Evolutionary conservation across 1,139 yeast species (phyloP), one percentile per base, ranked within the genome.

Genomic region (Scheffersomyces titani): DNA sequence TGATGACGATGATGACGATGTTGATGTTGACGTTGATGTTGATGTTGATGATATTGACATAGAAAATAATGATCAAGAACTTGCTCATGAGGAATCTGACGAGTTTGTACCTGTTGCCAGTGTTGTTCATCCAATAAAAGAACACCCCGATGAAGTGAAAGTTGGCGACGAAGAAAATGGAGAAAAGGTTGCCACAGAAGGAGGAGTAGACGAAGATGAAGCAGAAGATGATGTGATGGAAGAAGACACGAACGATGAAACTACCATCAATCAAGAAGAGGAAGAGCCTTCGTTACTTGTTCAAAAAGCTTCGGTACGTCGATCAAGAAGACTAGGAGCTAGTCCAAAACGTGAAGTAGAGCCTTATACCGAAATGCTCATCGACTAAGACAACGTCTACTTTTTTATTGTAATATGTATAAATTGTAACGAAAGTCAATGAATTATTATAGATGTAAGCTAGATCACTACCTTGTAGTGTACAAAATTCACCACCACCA

Each of bases 311-410:
- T 30, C 40, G 40, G 3, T 7, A 3, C 40, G 40, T 30, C 6
- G 16, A 11, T 30, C 40, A 4, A 11, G 16, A 30, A 30, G 40
- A 30, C 40, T 30, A 11, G 13, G 16, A 30, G 40, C 13, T 11
- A 30, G 3, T 30, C 40, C 9, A 30, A 30, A 30, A 30, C 40
- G 6, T 2, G 40, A 30, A 30, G 24, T 22, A 13, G 51, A 54
- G 21, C 40, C 49, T 46, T 61, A 63, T 11, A 64, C 61, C 44
- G 65, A 57, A 19, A 63, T 64, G 67, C 51, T 63, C 46, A 30
- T 30, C 40, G 40, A 5, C 11, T 30, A 30, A 30, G 40, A 9
- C 40, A 30, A 30, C 13, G 36, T 30, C 13, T 30, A 30, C 40
- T 24, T 2, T 24, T n/a, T n/a, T n/a, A n/a, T n/a, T n/a, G n/a